Evolutionary conservation across 2,329 filamentous ascomycete species (phyloP), one percentile per base, ranked within the genome.

Genomic region (Atkinsonella texensis): DNA sequence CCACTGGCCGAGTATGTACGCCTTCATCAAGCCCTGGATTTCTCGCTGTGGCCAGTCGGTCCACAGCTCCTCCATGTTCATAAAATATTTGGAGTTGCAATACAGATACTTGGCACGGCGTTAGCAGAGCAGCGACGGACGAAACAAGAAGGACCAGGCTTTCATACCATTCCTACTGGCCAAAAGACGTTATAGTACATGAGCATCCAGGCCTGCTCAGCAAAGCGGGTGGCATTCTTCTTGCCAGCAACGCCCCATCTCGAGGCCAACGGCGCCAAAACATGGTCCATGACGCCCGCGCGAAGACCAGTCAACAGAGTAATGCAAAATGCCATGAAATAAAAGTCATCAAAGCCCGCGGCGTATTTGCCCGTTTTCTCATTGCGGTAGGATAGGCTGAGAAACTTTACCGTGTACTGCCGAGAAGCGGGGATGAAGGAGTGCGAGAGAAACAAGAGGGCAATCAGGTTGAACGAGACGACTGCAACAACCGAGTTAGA

Each of bases 131-230:
- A 4, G 7, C 32, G 23, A 32, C 32, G 10, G 17, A 32, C 13
- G 44, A 46, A n/a, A 12, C 8, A 23, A 13, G 13, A n/a, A 31
- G 15, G 4, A 32, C 20, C 20, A 4, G 20, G 2, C 20, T 4
- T 15, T 70, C 83, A 60, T 74, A 94, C 87, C 75, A 93, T 76
- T 59, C 91, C 93, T 55, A 93, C 71, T 11, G 81, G 76, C 85
- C 88, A 96, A 65, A 89, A 90, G 52, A 83, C 71, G 46, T 72
- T 72, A 68, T 90, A 91, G 71, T 96, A 96, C 48, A 91, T 68
- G 52, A 93, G 71, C 63, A 95, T 75, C 87, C 90, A 97, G 45
- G 84, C 87, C 71, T 98, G 93, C 70, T 98, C 93, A 54, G 89
- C 88, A 69, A 97, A 94, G 54, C 91, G 80, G 46, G 87, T 81